These are phyloP conservation scores for Alternaria sp. DNA, from an alignment of 2,329 filamentous ascomycete genomes.

Conservation along the genomic window DNA sequence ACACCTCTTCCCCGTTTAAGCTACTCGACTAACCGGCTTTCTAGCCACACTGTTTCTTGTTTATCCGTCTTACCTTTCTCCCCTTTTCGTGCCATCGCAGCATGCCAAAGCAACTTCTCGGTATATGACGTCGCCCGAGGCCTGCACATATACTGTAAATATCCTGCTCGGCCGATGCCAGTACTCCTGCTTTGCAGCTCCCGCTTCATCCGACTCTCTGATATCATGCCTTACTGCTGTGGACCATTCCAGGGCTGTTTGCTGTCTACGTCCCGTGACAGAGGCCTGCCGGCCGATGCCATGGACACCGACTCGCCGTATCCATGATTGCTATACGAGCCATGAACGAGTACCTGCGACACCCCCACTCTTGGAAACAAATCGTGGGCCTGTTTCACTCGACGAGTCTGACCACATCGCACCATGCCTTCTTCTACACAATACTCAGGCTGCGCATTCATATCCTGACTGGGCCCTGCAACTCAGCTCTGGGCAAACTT, in stretches of 20 bases:
- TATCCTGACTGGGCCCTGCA: neutral
- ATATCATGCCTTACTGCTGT: constrained; percentile 1
- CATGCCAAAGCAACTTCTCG: neutral
- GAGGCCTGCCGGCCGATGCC: neutral
- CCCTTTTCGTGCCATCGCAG: neutral
- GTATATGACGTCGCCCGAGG: neutral
- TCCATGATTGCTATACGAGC: neutral
- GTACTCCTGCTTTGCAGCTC: neutral
- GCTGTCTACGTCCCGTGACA: neutral
- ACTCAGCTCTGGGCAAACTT: neutral
- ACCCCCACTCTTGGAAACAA: neutral
- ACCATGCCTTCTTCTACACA: neutral
- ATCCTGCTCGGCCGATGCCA: constrained; percentile 1
- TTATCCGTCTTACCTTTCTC: neutral
- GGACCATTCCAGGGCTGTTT: neutral
- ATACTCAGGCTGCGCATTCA: neutral
- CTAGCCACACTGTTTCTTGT: neutral
- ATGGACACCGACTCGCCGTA: neutral
- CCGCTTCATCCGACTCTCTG: neutral
- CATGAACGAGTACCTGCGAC: neutral
- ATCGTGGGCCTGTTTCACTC: neutral
- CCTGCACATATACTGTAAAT: neutral
- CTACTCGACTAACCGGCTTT: constrained; percentile 1
- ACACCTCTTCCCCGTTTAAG: neutral
- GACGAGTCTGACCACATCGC: neutral